Conservation (phyloP, 129 eudicot species). For the Glebionis coronaria region DNA sequence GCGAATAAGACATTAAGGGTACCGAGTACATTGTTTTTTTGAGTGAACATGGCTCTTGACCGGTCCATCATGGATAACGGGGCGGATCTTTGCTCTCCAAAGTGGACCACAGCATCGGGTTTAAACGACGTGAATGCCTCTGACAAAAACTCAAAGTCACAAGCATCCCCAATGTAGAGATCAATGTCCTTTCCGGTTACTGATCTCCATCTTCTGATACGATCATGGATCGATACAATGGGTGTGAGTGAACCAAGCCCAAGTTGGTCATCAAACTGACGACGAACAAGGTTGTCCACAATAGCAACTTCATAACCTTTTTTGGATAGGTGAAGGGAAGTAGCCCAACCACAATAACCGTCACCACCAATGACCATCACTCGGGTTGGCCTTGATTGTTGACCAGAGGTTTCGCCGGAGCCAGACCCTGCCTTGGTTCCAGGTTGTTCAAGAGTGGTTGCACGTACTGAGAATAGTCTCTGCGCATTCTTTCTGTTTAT, state of each 20-base stretch:
- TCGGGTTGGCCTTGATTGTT: constrained; percentile 44
- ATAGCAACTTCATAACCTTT: constrained; percentile 83
- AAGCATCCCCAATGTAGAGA: constrained; percentile 80
- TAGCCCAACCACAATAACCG: constrained; percentile 99
- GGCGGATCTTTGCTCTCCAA: constrained; percentile 96
- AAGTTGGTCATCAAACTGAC: constrained; percentile 88
- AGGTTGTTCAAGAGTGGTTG: constrained; percentile 64
- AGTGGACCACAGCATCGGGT: too few relatives aligned
- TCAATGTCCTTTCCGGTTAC: constrained; percentile 68
- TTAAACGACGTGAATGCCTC: constrained; percentile 81
- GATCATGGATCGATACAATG: too few relatives aligned
- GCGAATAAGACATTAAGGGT: too few relatives aligned
- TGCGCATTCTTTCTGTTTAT: constrained; percentile 29
- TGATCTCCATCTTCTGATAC: constrained; percentile 58
- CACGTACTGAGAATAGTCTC: constrained; percentile 36
- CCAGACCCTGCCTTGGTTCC: constrained; percentile 42
- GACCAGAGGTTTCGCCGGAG: constrained; percentile 25
- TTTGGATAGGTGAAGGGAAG: constrained; percentile 91
- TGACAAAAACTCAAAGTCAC: constrained; percentile 83
- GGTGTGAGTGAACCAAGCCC: constrained; percentile 86
- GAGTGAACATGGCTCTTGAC: constrained; percentile 91
- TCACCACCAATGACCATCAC: constrained; percentile 99
- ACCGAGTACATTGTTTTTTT: constrained; percentile 93
- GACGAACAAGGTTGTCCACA: constrained; percentile 93
- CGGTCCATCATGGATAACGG: constrained; percentile 99